Conservation (phyloP, 2,329 filamentous ascomycete species). For the Xenosphaeropsis pyriputrescens region DNA sequence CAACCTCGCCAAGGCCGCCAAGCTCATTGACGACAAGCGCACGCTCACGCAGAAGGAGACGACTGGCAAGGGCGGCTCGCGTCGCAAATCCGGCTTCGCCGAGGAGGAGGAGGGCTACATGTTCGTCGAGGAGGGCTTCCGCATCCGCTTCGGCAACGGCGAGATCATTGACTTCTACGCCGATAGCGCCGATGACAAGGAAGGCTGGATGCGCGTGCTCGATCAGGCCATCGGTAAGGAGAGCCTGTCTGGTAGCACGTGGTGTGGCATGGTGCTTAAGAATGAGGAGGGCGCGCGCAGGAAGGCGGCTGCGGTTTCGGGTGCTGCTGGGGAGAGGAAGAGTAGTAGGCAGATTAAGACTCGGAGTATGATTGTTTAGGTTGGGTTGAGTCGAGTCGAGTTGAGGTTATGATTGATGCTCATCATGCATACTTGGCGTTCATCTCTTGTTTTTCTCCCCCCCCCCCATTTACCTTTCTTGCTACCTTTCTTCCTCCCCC, state of each 20-base stretch:
- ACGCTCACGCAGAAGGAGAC: constrained; percentile 74
- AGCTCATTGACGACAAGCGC: constrained; percentile 56
- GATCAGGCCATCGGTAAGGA: constrained; percentile 46
- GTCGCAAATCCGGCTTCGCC: constrained; percentile 87
- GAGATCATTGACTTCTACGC: constrained; percentile 96
- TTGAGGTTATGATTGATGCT: no score
- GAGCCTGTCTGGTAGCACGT: constrained; percentile 37
- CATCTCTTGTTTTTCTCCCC: no score
- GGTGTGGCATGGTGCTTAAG: constrained; percentile 55
- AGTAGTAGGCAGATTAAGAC: not conserved
- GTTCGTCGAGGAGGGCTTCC: constrained; percentile 98
- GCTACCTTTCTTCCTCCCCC: no score
- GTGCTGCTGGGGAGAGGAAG: constrained; percentile 1
- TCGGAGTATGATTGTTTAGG: not conserved
- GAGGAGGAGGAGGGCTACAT: constrained; percentile 99
- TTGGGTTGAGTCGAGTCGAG: no score
- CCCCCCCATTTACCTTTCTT: no score
- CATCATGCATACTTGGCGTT: no score
- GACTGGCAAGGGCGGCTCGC: constrained; percentile 58
- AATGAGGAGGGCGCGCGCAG: constrained; percentile 28
- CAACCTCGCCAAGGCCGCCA: constrained; percentile 49
- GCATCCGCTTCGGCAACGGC: constrained; percentile 94
- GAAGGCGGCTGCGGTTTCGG: constrained; percentile 8
- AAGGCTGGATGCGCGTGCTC: constrained; percentile 86
- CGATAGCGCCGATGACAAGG: constrained; percentile 75